Base-by-base conservation (phyloP, 2,329 filamentous ascomycete species). In the Fusarium sp. region DNA sequence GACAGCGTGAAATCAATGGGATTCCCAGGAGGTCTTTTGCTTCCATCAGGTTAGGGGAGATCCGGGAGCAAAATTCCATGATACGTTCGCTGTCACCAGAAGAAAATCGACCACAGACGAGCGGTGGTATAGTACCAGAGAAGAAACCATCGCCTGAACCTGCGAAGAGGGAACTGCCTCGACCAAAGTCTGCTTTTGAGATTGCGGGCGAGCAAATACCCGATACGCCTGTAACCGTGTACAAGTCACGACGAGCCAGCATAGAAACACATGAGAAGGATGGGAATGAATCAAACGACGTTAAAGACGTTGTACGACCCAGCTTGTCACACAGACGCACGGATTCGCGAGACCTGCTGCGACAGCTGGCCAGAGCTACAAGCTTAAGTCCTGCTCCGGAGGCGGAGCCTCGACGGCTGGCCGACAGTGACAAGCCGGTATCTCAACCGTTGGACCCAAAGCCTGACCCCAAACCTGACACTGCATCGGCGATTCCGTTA, bases 31-130 rank as follows among this genome's bases (percentile, higher is more conserved):
- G 85, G 61, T 85, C 85, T 2, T 78, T 88, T 17, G 85, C 88
- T n/a, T 84, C 84, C 8, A 85, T 86, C 63, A 84, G 85, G 35
- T 80, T 90, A 4, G 87, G 87, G 37, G 88, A 89, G 78, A 89
- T 89, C 64, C 83, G 85, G 43, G 86, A 88, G 63, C 83, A 80
- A 66, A 89, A 90, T 75, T 84, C 85, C 38, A 81, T 83, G 71
- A 84, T 84, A 9, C 81, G 83, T 58, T 85, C 85, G 11, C 78
- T 83, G 8, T 87, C 85, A 1, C 85, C 86, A 15, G 85, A 83
- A 45, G 78, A 86, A 57, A 65, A 76, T 14, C 78, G 76, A 54
- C 82, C 80, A 10, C 80, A 73, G 45, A 74, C 79, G 4, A 81
- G 76, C 65, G 79, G 64, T 12, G 66, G 68, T 5, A 45, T 66